A percentile compares a stretch with the other conserved stretches of the same genome.
Evolutionary conservation across 768 basidiomycete species (phyloP).

Genomic region (Clavaria fumosa): DNA sequence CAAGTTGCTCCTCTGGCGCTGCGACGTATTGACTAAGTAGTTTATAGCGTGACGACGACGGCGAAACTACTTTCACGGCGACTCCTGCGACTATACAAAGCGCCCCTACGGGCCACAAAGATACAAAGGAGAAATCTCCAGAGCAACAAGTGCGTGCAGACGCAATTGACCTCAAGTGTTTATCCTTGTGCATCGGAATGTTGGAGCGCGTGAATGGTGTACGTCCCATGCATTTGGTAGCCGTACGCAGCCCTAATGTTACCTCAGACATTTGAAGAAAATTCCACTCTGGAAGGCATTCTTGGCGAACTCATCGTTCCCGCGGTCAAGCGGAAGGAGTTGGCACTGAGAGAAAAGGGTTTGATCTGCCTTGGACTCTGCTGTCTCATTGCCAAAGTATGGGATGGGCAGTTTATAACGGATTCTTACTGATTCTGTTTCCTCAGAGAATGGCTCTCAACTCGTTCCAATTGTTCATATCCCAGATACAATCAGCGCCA

Average conservation of each 20-base stretch:
- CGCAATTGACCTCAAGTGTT: slow-evolving; percentile 55
- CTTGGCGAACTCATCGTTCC: slow-evolving; percentile 77
- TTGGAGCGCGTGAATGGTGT: slow-evolving; percentile 79
- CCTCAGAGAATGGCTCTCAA: slow-evolving; percentile 18
- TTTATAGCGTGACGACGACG: slow-evolving; percentile 8
- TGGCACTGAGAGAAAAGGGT: slow-evolving; percentile 44
- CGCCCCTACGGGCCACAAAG: slow-evolving; percentile 16
- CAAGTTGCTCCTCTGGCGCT: neutral
- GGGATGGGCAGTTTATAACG: slow-evolving; percentile 3
- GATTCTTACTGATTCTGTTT: neutral
- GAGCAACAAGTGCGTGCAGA: slow-evolving; percentile 47
- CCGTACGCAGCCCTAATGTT: neutral
- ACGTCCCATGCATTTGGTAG: neutral
- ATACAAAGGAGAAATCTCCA: slow-evolving; percentile 30
- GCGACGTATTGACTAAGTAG: neutral
- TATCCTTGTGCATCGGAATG: slow-evolving; percentile 67
- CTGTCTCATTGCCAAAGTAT: slow-evolving; percentile 57
- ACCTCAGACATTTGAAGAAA: slow-evolving; percentile 45
- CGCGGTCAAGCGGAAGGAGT: slow-evolving; percentile 63
- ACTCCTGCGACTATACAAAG: slow-evolving; percentile 15
- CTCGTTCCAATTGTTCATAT: slow-evolving; percentile 46
- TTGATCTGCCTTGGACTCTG: slow-evolving; percentile 57
- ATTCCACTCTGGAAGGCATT: slow-evolving; percentile 58
- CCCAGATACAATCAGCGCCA: slow-evolving; percentile 43
- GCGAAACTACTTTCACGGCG: slow-evolving; percentile 11